phyloP scores from a whole-genome alignment of 2,329 filamentous ascomycete species.

The Alternaria dauci region DNA sequence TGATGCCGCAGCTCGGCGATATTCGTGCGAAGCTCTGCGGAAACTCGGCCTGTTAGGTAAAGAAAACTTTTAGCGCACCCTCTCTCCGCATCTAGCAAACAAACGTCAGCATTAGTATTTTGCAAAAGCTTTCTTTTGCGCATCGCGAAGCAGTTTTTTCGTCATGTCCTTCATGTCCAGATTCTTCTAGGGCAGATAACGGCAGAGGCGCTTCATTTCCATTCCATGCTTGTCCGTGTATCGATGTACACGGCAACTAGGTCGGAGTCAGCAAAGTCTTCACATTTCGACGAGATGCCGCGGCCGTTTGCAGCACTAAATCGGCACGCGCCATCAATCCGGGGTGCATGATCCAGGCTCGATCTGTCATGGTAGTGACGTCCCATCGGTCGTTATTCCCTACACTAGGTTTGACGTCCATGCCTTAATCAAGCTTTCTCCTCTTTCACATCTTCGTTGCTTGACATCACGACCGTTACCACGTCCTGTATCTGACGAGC shows the following conservation, averaged over 20 bases:
- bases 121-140: background rate
- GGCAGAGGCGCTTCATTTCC: background rate
- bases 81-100: slow-evolving; percentile 8
- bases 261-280: background rate
- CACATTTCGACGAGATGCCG: background rate
- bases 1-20: slow-evolving; percentile 16
- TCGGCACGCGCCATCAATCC: slow-evolving; percentile 24
- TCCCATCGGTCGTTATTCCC: slow-evolving; percentile 23
- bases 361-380: slow-evolving; percentile 25
- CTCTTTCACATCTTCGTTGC: slow-evolving; percentile 9
- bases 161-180: background rate
- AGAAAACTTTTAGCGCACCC: background rate
- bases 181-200: background rate
- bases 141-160: background rate
- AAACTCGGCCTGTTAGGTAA: slow-evolving; percentile 20
- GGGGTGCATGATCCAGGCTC: slow-evolving; percentile 31
- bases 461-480: background rate
- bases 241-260: background rate
- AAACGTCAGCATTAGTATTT: background rate
- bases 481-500: background rate
- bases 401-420: slow-evolving; percentile 16
- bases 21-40: slow-evolving; percentile 18
- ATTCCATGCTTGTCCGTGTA: background rate
- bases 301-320: slow-evolving; percentile 3
- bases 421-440: slow-evolving; percentile 21